These are phyloP conservation scores for Fusarium phyllophilum DNA, from an alignment of 2,329 filamentous ascomycete species.

Conservation along the genomic window DNA sequence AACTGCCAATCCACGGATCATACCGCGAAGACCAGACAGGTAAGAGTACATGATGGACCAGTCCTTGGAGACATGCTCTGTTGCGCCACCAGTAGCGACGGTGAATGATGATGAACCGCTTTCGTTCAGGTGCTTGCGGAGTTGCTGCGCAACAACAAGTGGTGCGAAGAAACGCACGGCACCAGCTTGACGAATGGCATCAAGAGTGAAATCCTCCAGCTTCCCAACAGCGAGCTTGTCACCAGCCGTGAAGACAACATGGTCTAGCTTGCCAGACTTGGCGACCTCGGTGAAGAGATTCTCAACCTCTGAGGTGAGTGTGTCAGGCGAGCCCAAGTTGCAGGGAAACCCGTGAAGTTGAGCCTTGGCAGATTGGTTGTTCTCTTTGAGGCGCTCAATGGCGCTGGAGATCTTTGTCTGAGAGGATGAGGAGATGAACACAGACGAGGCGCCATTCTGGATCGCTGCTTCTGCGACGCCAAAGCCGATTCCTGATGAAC, in stretches of 20 bases:
- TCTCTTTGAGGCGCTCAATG: slow-evolving; percentile 26
- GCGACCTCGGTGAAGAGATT: slow-evolving; percentile 23
- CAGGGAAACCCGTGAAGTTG: slow-evolving; percentile 33
- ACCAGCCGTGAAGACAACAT: slow-evolving; percentile 35
- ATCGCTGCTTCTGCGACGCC: slow-evolving; percentile 35
- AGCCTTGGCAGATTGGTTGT: slow-evolving; percentile 20
- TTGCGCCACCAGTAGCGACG: slow-evolving; percentile 26
- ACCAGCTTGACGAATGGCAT: slow-evolving; percentile 27
- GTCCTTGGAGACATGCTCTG: slow-evolving; percentile 25
- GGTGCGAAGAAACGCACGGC: slow-evolving; percentile 36
- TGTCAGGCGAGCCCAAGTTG: slow-evolving; percentile 19
- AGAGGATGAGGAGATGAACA: slow-evolving; percentile 31
- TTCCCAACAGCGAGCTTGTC: slow-evolving; percentile 26
- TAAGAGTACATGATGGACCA: slow-evolving; percentile 33
- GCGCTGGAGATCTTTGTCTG: slow-evolving; percentile 14
- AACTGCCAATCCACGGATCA: slow-evolving; percentile 29
- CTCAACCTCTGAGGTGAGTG: slow-evolving; percentile 23
- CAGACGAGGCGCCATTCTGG: slow-evolving; percentile 22
- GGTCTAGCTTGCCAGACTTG: slow-evolving; percentile 30
- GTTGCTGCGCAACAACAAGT: slow-evolving; percentile 30
- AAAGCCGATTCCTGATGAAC: slow-evolving; percentile 36
- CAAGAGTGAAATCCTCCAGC: slow-evolving; percentile 18
- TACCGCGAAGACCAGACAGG: slow-evolving; percentile 23
- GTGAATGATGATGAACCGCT: slow-evolving; percentile 27
- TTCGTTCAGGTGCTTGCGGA: slow-evolving; percentile 27